Evolutionary conservation across 2,329 filamentous ascomycete genomes (phyloP).

Genomic region (Dissoconium aciculare): DNA sequence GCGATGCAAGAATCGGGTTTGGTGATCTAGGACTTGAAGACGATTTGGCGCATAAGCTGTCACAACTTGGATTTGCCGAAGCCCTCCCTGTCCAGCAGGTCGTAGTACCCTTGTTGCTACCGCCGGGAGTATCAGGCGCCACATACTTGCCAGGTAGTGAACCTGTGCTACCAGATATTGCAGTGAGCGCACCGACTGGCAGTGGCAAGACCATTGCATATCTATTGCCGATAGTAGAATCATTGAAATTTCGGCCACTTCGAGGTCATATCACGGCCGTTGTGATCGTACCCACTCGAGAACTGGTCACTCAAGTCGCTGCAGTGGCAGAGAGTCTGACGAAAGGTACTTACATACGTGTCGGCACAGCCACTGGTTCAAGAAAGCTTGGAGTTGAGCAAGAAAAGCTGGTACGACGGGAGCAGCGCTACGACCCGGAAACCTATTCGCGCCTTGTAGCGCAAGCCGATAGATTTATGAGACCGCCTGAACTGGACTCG

Average conservation of each 20-base stretch:
- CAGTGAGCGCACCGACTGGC: conserved; percentile 84
- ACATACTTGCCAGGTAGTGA: conserved; percentile 16
- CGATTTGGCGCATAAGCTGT: conserved; percentile 46
- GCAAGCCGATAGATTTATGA: conserved; percentile 22
- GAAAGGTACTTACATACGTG: conserved; percentile 54
- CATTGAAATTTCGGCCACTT: conserved; percentile 45
- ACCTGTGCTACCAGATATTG: conserved; percentile 47
- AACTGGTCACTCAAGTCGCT: conserved; percentile 61
- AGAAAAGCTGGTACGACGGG: conserved; percentile 44
- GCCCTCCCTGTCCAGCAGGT: conserved; percentile 70
- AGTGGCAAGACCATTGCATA: conserved; percentile 94
- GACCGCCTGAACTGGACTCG: conserved; percentile 25
- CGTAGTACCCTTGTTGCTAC: conserved; percentile 62
- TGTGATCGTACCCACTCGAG: conserved; percentile 73
- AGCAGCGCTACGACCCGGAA: conserved; percentile 46
- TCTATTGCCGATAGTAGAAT: conserved; percentile 67
- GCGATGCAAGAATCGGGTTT: conserved; percentile 48
- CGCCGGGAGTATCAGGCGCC: conserved; percentile 32
- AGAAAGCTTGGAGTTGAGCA: conserved; percentile 57
- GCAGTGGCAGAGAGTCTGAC: conserved; percentile 59
- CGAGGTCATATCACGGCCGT: conserved; percentile 58
- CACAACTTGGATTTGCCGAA: conserved; percentile 51
- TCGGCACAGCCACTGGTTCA: conserved; percentile 72
- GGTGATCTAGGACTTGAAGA: conserved; percentile 46
- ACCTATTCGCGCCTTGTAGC: conserved; percentile 37